A percentile compares a stretch with the other conserved stretches of the same genome.
These are phyloP conservation scores for Irpex rosettiformis DNA, from an alignment of 1,284 basidiomycete species.

Conservation along the genomic window DNA sequence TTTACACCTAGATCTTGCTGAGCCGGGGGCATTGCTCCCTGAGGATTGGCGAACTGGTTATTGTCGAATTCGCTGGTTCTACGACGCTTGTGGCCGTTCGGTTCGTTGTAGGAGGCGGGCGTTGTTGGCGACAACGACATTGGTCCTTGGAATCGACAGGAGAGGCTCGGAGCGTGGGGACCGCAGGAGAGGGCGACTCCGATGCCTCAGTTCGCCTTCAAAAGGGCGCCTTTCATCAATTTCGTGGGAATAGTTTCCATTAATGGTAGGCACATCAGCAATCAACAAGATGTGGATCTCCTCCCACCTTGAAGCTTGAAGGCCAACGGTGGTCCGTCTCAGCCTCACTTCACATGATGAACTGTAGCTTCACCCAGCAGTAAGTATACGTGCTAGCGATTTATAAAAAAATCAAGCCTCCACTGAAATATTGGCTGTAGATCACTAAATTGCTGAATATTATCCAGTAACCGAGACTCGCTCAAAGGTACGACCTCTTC, in stretches of 20 bases:
- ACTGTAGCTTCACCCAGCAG: too few relatives aligned
- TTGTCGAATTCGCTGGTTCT: conserved; percentile 24
- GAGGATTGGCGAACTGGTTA: conserved; percentile 18
- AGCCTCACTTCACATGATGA: too few relatives aligned
- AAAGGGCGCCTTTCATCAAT: background rate
- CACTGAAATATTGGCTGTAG: too few relatives aligned
- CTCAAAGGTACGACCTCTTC: too few relatives aligned
- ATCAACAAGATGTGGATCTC: background rate
- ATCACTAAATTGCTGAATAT: too few relatives aligned
- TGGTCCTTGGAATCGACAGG: conserved; percentile 16
- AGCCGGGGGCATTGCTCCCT: conserved; percentile 18
- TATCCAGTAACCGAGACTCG: too few relatives aligned
- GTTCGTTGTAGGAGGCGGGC: conserved; percentile 24
- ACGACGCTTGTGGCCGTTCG: conserved; percentile 25
- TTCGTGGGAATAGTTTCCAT: background rate
- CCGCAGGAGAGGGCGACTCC: background rate
- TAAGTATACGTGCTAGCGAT: too few relatives aligned
- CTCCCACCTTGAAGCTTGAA: too few relatives aligned
- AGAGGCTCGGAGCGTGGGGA: conserved; percentile 10
- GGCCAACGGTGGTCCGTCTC: too few relatives aligned
- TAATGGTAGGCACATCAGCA: background rate
- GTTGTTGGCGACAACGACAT: conserved; percentile 36
- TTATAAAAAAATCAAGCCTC: too few relatives aligned
- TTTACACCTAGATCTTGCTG: conserved; percentile 17
- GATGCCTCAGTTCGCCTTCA: background rate